Conservation (phyloP, 2,329 filamentous ascomycete genomes). For the Akanthomyces muscarius region DNA sequence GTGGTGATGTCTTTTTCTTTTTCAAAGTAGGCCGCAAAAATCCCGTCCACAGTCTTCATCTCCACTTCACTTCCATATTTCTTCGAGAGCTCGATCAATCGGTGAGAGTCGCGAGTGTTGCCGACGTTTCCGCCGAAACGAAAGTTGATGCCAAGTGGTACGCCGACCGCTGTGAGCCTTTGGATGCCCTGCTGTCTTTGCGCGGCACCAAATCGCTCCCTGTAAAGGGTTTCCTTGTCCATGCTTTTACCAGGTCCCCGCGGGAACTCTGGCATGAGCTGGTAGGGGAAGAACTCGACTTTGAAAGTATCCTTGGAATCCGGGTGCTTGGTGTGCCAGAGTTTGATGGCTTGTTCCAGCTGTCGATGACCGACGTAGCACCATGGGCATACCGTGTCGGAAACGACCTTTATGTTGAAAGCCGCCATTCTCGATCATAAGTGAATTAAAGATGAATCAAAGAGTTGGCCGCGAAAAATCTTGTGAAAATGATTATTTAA, state of each 20-base stretch:
- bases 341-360: slow-evolving; percentile 43
- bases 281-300: slow-evolving; percentile 43
- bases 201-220: slow-evolving; percentile 58
- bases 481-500: background rate
- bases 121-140: slow-evolving; percentile 37
- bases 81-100: slow-evolving; percentile 47
- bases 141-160: slow-evolving; percentile 39
- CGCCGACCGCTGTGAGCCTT: slow-evolving; percentile 30
- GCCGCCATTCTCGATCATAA: slow-evolving; percentile 52
- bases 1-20: slow-evolving; percentile 41
- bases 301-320: slow-evolving; percentile 55
- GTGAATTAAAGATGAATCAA: background rate
- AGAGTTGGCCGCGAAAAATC: background rate
- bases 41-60: slow-evolving; percentile 48
- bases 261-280: slow-evolving; percentile 37
- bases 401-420: slow-evolving; percentile 43
- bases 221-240: slow-evolving; percentile 37
- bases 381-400: slow-evolving; percentile 50
- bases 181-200: slow-evolving; percentile 40
- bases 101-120: slow-evolving; percentile 34
- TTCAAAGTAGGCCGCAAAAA: slow-evolving; percentile 43
- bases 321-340: slow-evolving; percentile 38
- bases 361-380: slow-evolving; percentile 47
- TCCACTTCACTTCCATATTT: slow-evolving; percentile 47
- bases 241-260: slow-evolving; percentile 29